These are phyloP conservation scores for Silene latifolia DNA, from an alignment of 148 eudicot genomes.

Conservation along the genomic window DNA sequence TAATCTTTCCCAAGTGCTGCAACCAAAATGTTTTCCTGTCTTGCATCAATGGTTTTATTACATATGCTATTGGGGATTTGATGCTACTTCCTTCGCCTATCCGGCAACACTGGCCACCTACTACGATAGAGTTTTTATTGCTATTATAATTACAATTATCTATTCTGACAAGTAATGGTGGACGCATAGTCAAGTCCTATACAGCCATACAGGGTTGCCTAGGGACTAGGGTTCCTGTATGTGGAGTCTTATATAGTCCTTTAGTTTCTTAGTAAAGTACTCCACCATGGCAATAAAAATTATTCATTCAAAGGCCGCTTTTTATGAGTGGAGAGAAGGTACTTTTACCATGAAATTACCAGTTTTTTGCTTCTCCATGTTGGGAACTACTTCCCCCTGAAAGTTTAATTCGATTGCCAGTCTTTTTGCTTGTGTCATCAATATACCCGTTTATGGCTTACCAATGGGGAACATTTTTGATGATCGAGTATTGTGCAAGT, in stretches of 20 bases:
- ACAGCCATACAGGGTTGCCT: not conserved
- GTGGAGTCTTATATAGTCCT: not conserved
- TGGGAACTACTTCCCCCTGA: no score
- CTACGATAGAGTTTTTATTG: not conserved
- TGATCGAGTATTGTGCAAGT: not conserved
- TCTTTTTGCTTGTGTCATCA: not conserved
- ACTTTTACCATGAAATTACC: not conserved
- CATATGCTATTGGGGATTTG: not conserved
- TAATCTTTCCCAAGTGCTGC: not conserved
- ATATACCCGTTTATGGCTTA: not conserved
- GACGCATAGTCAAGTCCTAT: not conserved
- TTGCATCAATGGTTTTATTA: not conserved
- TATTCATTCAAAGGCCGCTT: not conserved
- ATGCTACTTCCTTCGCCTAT: not conserved
- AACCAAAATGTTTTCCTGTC: slow-evolving; percentile 2
- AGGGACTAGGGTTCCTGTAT: not conserved
- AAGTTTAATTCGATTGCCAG: not conserved
- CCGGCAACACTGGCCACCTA: not conserved
- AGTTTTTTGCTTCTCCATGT: not conserved
- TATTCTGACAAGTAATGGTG: not conserved
- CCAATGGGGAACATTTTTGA: not conserved
- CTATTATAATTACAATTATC: slow-evolving; percentile 11
- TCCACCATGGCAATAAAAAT: not conserved
- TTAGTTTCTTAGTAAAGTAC: not conserved
- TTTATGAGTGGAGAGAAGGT: not conserved